A percentile compares a stretch with the other conserved stretches of the same genome.
Conservation (phyloP, 202 grass and related monocot genomes). For the Eragrostis tef region DNA sequence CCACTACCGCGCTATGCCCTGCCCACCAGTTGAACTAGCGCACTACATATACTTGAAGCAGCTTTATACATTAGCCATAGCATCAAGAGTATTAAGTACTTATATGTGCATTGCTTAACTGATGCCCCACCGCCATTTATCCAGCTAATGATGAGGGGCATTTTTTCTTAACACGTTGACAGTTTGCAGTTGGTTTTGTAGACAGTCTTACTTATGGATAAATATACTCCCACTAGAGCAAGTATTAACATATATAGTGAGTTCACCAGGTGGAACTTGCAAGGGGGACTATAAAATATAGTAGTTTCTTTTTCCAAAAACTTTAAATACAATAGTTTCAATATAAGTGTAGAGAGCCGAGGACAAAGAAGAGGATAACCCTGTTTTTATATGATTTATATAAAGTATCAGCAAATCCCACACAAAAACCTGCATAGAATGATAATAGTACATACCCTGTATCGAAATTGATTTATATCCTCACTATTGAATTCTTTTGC, state of each 20-base stretch:
- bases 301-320: no score
- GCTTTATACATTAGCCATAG: constrained; percentile 26
- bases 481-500: no score
- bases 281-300: neutral
- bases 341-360: no score
- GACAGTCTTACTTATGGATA: neutral
- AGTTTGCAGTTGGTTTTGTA: constrained; percentile 25
- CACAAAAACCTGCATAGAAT: neutral
- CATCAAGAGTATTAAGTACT: constrained; percentile 38
- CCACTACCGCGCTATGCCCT: neutral
- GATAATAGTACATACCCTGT: neutral
- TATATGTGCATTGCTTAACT: constrained; percentile 9
- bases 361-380: no score
- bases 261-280: neutral
- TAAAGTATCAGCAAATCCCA: neutral
- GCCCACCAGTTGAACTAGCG: constrained; percentile 1
- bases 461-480: no score
- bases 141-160: constrained; percentile 11
- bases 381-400: no score
- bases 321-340: no score
- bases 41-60: neutral
- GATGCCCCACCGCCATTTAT: constrained; percentile 46
- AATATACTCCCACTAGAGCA: neutral
- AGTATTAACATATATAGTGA: neutral
- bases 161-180: constrained; percentile 44